These are phyloP conservation scores for Scheffersomyces amazonensis DNA, from an alignment of 805 yeast species.

Conservation along the genomic window DNA sequence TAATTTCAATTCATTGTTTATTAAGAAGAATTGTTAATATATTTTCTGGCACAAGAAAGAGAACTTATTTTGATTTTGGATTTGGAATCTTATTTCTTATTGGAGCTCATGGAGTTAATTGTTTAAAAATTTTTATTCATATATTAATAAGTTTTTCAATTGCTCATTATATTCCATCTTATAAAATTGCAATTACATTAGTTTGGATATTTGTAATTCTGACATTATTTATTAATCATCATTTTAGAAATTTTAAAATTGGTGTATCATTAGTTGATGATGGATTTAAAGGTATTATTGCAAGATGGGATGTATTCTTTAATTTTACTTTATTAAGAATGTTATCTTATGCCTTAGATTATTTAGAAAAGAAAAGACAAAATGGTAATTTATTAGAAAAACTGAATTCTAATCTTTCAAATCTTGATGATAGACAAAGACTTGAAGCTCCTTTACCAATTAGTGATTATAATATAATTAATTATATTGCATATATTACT, in stretches of 20 bases:
- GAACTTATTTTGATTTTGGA: conserved; percentile 64
- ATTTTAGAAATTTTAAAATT: conserved; percentile 51
- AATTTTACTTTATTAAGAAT: conserved; percentile 85
- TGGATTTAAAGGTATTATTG: conserved; percentile 69
- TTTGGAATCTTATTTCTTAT: conserved; percentile 69
- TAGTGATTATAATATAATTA: conserved; percentile 56
- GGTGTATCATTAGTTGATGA: conserved; percentile 58
- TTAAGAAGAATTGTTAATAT: conserved; percentile 40
- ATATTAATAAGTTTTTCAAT: conserved; percentile 51
- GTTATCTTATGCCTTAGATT: conserved; percentile 82
- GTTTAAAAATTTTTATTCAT: conserved; percentile 59
- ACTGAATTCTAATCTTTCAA: conserved; percentile 1
- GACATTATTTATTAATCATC: conserved; percentile 75
- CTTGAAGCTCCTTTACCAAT: conserved; percentile 60
- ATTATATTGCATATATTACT: conserved; percentile 71
- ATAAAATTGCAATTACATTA: conserved; percentile 36
- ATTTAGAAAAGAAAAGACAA: conserved; percentile 38
- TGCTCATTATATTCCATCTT: conserved; percentile 35
- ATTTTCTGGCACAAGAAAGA: conserved; percentile 18
- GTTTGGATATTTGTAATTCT: conserved; percentile 83
- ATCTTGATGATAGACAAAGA: conserved; percentile 60
- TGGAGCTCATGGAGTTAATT: conserved; percentile 79
- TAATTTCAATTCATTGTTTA: conserved; percentile 52
- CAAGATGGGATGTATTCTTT: conserved; percentile 94
- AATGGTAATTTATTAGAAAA: not conserved